Evolutionary conservation across 108 stramenopile species (phyloP).

Genomic region (Thalassiosira profunda): DNA sequence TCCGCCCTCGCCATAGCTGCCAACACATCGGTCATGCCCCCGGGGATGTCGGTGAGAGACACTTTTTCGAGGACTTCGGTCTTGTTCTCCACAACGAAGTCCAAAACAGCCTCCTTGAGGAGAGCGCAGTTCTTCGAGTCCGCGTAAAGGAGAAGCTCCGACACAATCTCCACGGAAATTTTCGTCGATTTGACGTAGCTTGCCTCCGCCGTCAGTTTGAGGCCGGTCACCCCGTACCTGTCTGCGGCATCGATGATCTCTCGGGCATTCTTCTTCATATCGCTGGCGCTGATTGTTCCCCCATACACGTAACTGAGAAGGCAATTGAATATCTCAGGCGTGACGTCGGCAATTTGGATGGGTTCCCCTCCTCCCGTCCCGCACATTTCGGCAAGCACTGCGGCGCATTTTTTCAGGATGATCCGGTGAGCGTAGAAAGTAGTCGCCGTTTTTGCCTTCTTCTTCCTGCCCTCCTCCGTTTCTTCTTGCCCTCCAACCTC

Average conservation of each 20-base stretch:
- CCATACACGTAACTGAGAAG: neutral
- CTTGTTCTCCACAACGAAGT: constrained; percentile 15
- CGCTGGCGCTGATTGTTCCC: neutral
- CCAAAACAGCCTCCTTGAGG: constrained; percentile 18
- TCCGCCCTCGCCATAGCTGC: too few species aligned
- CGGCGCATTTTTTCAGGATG: neutral
- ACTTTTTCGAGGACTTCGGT: neutral
- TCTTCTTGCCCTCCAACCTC: neutral
- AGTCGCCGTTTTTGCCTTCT: neutral
- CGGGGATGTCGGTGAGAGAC: neutral
- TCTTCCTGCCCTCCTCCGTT: neutral
- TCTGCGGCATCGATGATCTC: constrained; percentile 1
- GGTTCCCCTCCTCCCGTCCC: too few species aligned
- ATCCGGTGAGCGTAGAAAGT: neutral
- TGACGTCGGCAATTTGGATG: too few species aligned
- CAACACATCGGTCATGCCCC: constrained; percentile 1
- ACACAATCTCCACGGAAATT: constrained; percentile 2
- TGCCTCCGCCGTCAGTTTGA: neutral
- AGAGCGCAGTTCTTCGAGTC: constrained; percentile 6
- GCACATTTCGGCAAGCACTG: neutral
- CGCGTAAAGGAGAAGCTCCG: constrained; percentile 6
- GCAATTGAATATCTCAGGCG: neutral
- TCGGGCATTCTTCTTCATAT: neutral
- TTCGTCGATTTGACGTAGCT: neutral
- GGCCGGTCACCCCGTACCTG: neutral